A percentile compares a stretch with the other conserved stretches of the same genome.
These are phyloP conservation scores for Aspergillus hancockii DNA, from an alignment of 495 filamentous ascomycete genomes.

Conservation along the genomic window DNA sequence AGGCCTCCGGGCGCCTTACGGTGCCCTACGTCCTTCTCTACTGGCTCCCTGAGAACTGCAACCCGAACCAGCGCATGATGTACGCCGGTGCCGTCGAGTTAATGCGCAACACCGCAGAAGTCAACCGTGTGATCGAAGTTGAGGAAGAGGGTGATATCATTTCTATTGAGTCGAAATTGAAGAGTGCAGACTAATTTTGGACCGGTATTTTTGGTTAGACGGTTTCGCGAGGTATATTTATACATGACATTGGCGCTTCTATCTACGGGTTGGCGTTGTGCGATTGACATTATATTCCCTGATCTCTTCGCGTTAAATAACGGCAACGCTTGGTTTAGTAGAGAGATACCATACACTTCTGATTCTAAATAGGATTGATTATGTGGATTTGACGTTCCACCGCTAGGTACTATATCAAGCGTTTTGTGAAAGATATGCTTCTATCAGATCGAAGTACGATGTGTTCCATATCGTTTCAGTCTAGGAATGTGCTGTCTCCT, in stretches of 20 bases:
- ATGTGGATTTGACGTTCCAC: background rate
- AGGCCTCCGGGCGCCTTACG: slow-evolving; percentile 63
- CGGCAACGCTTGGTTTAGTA: background rate
- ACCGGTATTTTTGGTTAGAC: background rate
- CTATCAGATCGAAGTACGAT: background rate
- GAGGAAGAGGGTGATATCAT: slow-evolving; percentile 74
- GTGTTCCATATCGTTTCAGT: background rate
- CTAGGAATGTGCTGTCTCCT: background rate
- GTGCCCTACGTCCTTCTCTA: slow-evolving; percentile 92
- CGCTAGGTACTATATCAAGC: background rate
- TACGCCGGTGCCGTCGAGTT: slow-evolving; percentile 95
- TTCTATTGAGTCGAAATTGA: slow-evolving; percentile 68
- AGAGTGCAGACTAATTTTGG: slow-evolving; percentile 36
- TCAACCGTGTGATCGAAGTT: slow-evolving; percentile 78
- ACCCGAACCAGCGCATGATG: slow-evolving; percentile 80
- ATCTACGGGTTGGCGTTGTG: background rate
- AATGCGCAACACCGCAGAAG: slow-evolving; percentile 87
- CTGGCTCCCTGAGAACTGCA: slow-evolving; percentile 88
- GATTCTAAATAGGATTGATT: background rate
- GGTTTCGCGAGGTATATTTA: background rate
- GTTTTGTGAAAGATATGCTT: background rate
- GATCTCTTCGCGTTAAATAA: background rate
- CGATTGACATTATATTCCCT: background rate
- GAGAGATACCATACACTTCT: background rate
- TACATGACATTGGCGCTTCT: slow-evolving; percentile 2